phyloP scores from a whole-genome alignment of 352 stramenopile species.

The Globisporangium acanthophoron region DNA sequence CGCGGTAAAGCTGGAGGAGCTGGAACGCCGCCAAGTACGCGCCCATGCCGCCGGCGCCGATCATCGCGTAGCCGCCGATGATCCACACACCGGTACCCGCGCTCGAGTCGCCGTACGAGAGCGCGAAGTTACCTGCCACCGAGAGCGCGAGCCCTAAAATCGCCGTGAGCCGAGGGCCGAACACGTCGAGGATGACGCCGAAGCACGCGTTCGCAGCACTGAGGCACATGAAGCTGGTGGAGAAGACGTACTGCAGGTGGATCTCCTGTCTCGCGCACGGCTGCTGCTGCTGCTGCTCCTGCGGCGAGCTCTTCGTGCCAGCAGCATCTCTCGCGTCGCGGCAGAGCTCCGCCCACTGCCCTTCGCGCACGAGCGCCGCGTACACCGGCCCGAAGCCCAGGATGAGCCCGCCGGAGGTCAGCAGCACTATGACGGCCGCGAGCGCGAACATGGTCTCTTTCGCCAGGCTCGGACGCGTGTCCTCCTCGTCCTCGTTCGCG shows the following conservation, averaged over 20 bases:
- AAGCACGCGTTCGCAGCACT: slow-evolving; percentile 80
- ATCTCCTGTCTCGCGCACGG: slow-evolving; percentile 64
- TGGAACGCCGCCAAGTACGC: slow-evolving; percentile 77
- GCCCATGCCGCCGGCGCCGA: slow-evolving; percentile 66
- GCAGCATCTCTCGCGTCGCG: slow-evolving; percentile 5
- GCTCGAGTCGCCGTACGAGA: slow-evolving; percentile 54
- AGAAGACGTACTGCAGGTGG: slow-evolving; percentile 72
- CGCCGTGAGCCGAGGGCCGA: slow-evolving; percentile 53
- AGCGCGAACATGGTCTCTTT: slow-evolving; percentile 66
- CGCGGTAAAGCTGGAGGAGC: slow-evolving; percentile 71
- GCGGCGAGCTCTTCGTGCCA: neutral
- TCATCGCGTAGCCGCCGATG: slow-evolving; percentile 61
- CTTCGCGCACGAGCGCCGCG: slow-evolving; percentile 52
- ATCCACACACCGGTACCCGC: slow-evolving; percentile 40
- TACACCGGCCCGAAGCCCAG: slow-evolving; percentile 77
- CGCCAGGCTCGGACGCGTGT: slow-evolving; percentile 21
- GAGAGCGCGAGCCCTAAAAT: slow-evolving; percentile 47
- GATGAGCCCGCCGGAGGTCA: slow-evolving; percentile 65
- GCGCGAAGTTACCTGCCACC: slow-evolving; percentile 44
- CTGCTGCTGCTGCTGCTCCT: neutral
- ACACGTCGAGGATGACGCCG: slow-evolving; percentile 62
- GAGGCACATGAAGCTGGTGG: slow-evolving; percentile 70
- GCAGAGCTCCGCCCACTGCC: slow-evolving; percentile 68
- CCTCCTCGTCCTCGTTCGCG: neutral
- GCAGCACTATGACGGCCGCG: slow-evolving; percentile 48